Evolutionary conservation across 2,329 filamentous ascomycete genomes (phyloP).

Genomic region (Setomelanomma holmii): DNA sequence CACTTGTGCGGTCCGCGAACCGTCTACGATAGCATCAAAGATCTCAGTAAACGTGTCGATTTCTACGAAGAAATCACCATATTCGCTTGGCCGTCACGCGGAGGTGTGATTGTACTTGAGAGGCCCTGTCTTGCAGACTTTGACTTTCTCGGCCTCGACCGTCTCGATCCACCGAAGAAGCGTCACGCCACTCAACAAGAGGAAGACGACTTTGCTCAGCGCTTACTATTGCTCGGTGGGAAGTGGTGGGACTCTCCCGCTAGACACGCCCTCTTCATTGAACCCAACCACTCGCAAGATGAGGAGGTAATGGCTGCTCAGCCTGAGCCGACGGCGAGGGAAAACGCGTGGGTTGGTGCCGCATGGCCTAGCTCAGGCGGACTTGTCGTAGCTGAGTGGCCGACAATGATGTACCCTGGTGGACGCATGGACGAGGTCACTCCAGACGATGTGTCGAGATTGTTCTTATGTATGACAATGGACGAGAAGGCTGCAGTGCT

Average conservation of each 20-base stretch:
- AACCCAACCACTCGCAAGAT: neutral
- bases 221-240: conserved; percentile 21
- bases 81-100: conserved; percentile 18
- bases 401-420: conserved; percentile 13
- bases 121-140: conserved; percentile 15
- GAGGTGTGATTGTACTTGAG: conserved; percentile 21
- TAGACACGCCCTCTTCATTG: neutral
- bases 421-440: neutral
- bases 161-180: conserved; percentile 8
- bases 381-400: conserved; percentile 17
- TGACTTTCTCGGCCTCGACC: conserved; percentile 19
- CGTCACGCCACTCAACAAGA: conserved; percentile 4
- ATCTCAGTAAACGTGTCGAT: conserved; percentile 12
- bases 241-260: conserved; percentile 20
- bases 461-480: conserved; percentile 1
- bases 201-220: conserved; percentile 18
- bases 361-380: conserved; percentile 21
- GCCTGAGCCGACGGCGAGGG: neutral
- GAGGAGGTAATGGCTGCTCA: neutral
- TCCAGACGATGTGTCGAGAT: neutral
- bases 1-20: conserved; percentile 1
- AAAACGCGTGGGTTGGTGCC: conserved; percentile 12
- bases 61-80: conserved; percentile 10
- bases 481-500: neutral
- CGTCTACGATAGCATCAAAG: conserved; percentile 11